Evolutionary conservation across 2,329 filamentous ascomycete genomes (phyloP).

Genomic region (Thermoascus crustaceus): DNA sequence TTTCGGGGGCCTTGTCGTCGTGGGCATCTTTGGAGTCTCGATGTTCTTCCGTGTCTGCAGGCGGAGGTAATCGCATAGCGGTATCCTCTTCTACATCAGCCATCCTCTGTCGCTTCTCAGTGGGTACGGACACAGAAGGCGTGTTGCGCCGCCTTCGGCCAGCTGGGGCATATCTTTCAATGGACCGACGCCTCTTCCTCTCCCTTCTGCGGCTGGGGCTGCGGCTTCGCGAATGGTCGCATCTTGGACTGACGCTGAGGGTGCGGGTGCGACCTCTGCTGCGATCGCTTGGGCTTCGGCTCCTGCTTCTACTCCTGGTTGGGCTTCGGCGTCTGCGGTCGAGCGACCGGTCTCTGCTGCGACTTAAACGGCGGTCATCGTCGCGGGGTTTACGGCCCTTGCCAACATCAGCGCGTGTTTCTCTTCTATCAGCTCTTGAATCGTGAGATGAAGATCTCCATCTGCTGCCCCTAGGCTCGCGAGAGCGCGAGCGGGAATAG

Average conservation of each 20-base stretch:
- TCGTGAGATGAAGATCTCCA: conserved; percentile 38
- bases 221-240: conserved; percentile 19
- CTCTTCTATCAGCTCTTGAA: conserved; percentile 33
- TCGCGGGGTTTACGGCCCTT: conserved; percentile 37
- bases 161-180: conserved; percentile 38
- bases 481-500: conserved; percentile 23
- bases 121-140: conserved; percentile 34
- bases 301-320: conserved; percentile 21
- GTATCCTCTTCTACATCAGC: conserved; percentile 29
- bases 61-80: conserved; percentile 15
- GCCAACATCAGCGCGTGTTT: conserved; percentile 43
- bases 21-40: conserved; percentile 7
- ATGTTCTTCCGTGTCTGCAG: conserved; percentile 14
- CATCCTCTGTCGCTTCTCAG: conserved; percentile 35
- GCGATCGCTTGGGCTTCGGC: conserved; percentile 19
- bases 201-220: conserved; percentile 24
- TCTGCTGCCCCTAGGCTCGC: conserved; percentile 23
- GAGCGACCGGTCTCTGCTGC: conserved; percentile 24
- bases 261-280: conserved; percentile 19
- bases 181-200: conserved; percentile 36
- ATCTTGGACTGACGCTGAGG: conserved; percentile 38
- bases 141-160: conserved; percentile 34
- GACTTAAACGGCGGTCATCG: conserved; percentile 36
- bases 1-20: conserved; percentile 5
- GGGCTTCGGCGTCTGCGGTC: conserved; percentile 23